Base-by-base conservation (phyloP, 2,329 filamentous ascomycete species). In the Penicillium sumatraense region DNA sequence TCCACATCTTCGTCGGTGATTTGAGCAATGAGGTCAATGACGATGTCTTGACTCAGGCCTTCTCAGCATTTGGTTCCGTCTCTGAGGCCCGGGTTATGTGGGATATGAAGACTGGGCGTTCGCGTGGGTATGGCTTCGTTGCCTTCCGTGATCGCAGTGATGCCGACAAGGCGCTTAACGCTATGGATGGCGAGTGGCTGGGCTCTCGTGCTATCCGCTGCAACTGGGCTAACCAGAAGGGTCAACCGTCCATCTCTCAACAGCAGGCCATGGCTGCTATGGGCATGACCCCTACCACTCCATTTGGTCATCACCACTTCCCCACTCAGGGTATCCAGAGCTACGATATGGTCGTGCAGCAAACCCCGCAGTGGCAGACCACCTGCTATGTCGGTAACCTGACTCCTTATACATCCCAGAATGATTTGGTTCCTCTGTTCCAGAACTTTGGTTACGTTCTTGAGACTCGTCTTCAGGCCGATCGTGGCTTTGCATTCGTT, bases 151-250 rank as follows among this genome's bases (percentile, higher is more conserved):
- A 99, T 61, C 91, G 93, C 61, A 80, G 85, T 31, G 95, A 99
- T 70, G 95, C 95, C 24, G 95, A 99, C 75, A 96, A 97, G 78
- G 93, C 95, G 1, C 78, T 99, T 69, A 96, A 89, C 78, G 92
- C 92, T 60, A 99, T 99, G 95, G 95, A 99, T 70, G 95, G 95
- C 60, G 95, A 99, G 80, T 99, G 95, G 95, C 88, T 99, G 49
- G 95, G 95, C 51, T 98, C 95, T 68, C 90, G 95, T 62, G 95
- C 95, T 36, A 99, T 99, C 72, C 93, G 95, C 67, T 98, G 93
- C 85, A 99, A 99, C 82, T 99, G 95, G 95, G 95, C 95, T 58
- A 99, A 99, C 80, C 95, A 99, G 73, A 99, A 99, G 82, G 95
- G 95, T n/a, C 95, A 99, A 72, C 95, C 95, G 53, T 98, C 95